A percentile compares a stretch with the other conserved stretches of the same genome.
Conservation (phyloP, 2,329 filamentous ascomycete genomes). For the Clarireedia hainanense region DNA sequence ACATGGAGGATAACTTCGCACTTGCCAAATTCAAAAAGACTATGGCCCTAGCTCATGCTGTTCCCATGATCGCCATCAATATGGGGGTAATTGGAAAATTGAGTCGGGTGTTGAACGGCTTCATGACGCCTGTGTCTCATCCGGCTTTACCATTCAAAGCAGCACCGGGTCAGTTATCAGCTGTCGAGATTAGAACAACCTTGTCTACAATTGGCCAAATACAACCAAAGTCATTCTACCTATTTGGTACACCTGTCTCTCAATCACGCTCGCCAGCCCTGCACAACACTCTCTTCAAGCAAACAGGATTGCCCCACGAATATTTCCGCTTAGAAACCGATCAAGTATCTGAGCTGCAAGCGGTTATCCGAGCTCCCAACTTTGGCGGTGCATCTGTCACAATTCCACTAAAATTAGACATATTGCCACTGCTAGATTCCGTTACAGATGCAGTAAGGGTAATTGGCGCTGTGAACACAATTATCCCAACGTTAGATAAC, state of each 20-base stretch:
- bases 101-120: conserved; percentile 81
- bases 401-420: conserved; percentile 86
- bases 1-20: conserved; percentile 77
- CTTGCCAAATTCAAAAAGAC: conserved; percentile 73
- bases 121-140: conserved; percentile 92
- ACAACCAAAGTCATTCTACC: conserved; percentile 66
- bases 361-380: conserved; percentile 58
- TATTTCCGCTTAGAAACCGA: conserved; percentile 74
- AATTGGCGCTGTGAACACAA: conserved; percentile 93
- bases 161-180: conserved; percentile 87
- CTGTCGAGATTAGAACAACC: conserved; percentile 75
- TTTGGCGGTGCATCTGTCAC: conserved; percentile 96
- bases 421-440: conserved; percentile 73
- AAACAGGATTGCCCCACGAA: conserved; percentile 73
- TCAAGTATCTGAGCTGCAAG: conserved; percentile 48
- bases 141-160: conserved; percentile 84
- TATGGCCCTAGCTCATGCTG: conserved; percentile 64
- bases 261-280: conserved; percentile 79
- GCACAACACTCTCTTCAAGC: conserved; percentile 76
- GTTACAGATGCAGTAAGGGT: conserved; percentile 69
- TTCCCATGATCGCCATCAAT: conserved; percentile 90
- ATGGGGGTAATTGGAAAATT: conserved; percentile 86
- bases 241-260: conserved; percentile 81
- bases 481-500: conserved; percentile 51
- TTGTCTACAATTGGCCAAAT: conserved; percentile 75